Evolutionary conservation across 2,329 filamentous ascomycete genomes (phyloP), one percentile per base, ranked within the genome.

Genomic region (Xylariaceae sp.): DNA sequence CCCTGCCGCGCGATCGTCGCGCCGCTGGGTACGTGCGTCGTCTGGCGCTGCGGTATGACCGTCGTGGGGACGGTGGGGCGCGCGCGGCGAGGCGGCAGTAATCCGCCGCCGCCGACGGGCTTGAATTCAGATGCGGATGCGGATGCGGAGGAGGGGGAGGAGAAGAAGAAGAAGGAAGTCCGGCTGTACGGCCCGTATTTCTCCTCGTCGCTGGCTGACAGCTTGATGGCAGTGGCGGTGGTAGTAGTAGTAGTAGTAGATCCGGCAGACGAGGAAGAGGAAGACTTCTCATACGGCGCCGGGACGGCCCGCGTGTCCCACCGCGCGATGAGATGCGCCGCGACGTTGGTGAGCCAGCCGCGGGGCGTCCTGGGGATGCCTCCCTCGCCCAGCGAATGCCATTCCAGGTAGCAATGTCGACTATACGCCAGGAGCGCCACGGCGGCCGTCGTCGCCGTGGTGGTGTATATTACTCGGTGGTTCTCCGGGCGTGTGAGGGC

Each of bases 341-440:
- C 11, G 7, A 66, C 58, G 58, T 76, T 74, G 2, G 71, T 16
- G 0, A 75, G 63, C 73, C 73, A 80, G 26, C 77, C 77, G 16
- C 66, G 26, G 23, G 72, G 23, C 50, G 77, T 76, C 60, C 76
- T 67, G 0, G 77, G 75, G 0, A 77, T 51, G 13, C 77, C 77
- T 51, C 77, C 76, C 3, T 68, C 70, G 11, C 77, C 77, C 26
- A 79, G 70, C 1, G 72, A 70, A 13, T 75, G 68, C 62, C 67
- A 79, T 41, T 65, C 68, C 3, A 58, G 65, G 65, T 79, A 79
- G 62, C 66, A 68, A 30, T 58, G 49, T 37, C 61, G 41, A 16
- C 64, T 60, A 46, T 69, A 65, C 5, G 63, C 43, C 1, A 56
- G 35, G 24, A 50, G 52, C 21, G 58, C 45, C 21, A 50, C 24